Evolutionary conservation across 257 asterid genomes (phyloP), one percentile per base, ranked within the genome.

Genomic region (Solanum appendiculatum): DNA sequence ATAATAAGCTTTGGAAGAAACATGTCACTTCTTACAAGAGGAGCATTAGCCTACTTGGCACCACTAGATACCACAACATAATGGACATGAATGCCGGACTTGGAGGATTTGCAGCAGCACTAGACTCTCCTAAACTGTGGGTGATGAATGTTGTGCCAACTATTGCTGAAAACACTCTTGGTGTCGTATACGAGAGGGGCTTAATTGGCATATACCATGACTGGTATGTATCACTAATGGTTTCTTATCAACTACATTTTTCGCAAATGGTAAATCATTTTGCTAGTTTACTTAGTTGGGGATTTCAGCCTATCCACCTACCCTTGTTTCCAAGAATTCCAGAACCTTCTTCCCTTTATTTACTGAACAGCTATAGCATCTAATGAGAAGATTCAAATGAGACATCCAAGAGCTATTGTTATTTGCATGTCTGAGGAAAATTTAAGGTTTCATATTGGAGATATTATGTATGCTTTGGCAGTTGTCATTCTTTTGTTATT

Each of bases 51-150:
- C 85, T 95, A 81, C 93, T 96, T 3, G 97, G 98, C 64, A 90
- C 96, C 90, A 84, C 95, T 36, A 93, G 97, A 89, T 95, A 92
- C 82, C 92, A 96, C 66, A 96, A 96, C 88, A 94, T 96, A 82
- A 95, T 96, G 99, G 99, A 96, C 87, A 96, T 94, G 99, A 96
- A 95, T 90, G 97, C 98, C 0, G 98, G 95, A 48, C 96, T 96
- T 12, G 99, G 99, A 87, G 93, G 99, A 73, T 96, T 96, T 86
- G 98, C 99, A 5, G 99, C 99, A 6, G 94, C 93, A 83, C 85
- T 96, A 90, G 94, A 93, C n/a, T 96, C 98, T 56, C 87, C 97
- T 8, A 95, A 92, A 80, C 89, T 92, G 39, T 96, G 99, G 99
- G 98, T 96, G 92, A 96, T 96, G 99, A 96, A 95, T 40, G 98